These are phyloP conservation scores for Corylus avellana DNA, from an alignment of 306 rosid genomes.

Conservation along the genomic window DNA sequence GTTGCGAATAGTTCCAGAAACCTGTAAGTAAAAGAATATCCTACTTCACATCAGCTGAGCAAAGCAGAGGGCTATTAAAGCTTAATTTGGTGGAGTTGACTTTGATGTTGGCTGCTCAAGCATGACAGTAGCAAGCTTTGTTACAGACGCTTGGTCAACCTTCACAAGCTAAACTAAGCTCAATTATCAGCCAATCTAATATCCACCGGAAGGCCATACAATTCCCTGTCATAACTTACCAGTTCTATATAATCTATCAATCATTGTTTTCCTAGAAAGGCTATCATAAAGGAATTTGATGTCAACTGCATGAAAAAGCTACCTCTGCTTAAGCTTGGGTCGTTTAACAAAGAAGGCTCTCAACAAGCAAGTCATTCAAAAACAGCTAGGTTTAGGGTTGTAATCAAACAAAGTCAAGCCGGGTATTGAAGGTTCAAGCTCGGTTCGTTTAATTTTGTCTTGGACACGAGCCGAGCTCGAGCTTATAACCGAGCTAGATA, in stretches of 20 bases:
- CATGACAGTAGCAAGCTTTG: conserved; percentile 1
- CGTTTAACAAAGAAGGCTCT: not conserved
- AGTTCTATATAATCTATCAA: not conserved
- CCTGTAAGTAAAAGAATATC: conserved; percentile 46
- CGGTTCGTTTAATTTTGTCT: too few species aligned
- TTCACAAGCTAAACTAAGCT: not conserved
- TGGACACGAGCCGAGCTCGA: too few species aligned
- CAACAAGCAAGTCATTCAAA: not conserved
- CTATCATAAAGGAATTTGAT: not conserved
- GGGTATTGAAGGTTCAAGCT: too few species aligned
- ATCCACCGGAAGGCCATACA: not conserved
- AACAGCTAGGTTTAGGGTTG: not conserved
- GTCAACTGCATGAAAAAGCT: not conserved
- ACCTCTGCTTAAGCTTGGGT: conserved; percentile 6
- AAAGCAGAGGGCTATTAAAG: conserved; percentile 4
- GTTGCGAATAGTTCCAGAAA: conserved; percentile 88
- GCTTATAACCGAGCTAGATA: too few species aligned
- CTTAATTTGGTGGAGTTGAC: conserved; percentile 5
- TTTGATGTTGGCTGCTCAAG: conserved; percentile 7
- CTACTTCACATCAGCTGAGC: conserved; percentile 20
- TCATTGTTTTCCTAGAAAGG: not conserved
- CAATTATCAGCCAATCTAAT: not conserved
- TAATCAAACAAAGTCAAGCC: too few species aligned
- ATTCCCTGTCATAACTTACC: not conserved
- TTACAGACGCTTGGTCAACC: not conserved